phyloP scores from a whole-genome alignment of 768 basidiomycete genomes.

The Coprinellus micaceus region DNA sequence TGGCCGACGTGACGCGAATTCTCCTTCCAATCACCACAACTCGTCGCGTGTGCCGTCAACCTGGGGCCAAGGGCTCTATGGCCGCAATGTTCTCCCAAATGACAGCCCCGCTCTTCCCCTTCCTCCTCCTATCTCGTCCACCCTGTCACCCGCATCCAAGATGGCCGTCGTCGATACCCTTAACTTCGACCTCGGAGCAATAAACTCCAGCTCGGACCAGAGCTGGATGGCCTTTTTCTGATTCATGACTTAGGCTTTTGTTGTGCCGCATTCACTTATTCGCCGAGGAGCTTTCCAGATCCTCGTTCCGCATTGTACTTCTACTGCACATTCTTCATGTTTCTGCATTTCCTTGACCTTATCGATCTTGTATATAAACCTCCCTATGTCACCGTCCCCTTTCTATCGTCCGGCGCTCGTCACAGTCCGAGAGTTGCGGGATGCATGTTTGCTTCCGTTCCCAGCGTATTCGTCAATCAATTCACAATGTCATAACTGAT shows the following conservation, averaged over 20 bases:
- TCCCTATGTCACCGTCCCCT: neutral
- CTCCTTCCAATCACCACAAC: neutral
- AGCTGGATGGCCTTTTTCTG: slow-evolving; percentile 50
- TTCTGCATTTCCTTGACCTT: neutral
- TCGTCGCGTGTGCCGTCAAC: slow-evolving; percentile 9
- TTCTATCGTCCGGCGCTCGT: slow-evolving; percentile 6
- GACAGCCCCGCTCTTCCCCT: slow-evolving; percentile 27
- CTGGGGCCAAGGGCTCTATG: slow-evolving; percentile 27
- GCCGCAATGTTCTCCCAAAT: slow-evolving; percentile 25
- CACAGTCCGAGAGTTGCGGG: slow-evolving; percentile 13
- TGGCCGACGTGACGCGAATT: neutral
- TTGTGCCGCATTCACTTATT: slow-evolving; percentile 2
- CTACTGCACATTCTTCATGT: neutral
- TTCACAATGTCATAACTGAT: neutral
- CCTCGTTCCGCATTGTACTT: neutral
- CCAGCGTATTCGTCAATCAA: neutral
- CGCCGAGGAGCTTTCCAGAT: slow-evolving; percentile 2
- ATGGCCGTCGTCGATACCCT: slow-evolving; percentile 41
- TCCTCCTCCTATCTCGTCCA: slow-evolving; percentile 12
- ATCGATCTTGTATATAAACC: slow-evolving; percentile 1
- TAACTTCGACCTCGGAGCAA: slow-evolving; percentile 47
- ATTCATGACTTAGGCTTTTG: slow-evolving; percentile 2
- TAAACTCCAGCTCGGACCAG: slow-evolving; percentile 39
- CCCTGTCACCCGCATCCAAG: slow-evolving; percentile 32
- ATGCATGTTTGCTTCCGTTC: slow-evolving; percentile 4